Conservation (phyloP, 768 basidiomycete genomes). For the Mycena leptocephala region DNA sequence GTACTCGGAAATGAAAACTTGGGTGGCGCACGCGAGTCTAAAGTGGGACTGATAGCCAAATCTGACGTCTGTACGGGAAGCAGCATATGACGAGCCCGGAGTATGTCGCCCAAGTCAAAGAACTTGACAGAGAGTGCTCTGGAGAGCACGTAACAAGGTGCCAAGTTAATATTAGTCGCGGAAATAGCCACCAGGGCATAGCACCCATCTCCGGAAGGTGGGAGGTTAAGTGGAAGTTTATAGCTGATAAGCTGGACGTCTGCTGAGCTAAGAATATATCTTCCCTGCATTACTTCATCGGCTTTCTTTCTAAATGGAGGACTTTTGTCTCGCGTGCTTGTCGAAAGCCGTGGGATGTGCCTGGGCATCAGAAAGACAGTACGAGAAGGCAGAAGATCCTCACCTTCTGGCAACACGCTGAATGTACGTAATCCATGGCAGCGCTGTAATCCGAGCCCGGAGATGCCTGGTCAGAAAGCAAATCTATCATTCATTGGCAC, state of each 20-base stretch:
- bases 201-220: not conserved
- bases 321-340: not conserved
- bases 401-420: no score
- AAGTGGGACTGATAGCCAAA: not conserved
- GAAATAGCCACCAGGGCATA: not conserved
- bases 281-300: not conserved
- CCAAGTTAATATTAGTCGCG: not conserved
- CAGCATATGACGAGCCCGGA: not conserved
- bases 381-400: no score
- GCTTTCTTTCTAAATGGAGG: not conserved
- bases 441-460: no score
- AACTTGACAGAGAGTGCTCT: not conserved
- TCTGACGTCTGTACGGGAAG: not conserved
- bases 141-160: no score
- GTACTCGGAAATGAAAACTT: not conserved
- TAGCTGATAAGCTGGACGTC: not conserved
- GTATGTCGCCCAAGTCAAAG: not conserved
- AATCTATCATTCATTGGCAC: no score
- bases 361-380: no score
- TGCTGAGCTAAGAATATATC: not conserved
- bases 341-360: no score
- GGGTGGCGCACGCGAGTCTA: not conserved
- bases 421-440: no score
- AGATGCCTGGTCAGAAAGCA: no score
- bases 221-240: not conserved